phyloP scores from a whole-genome alignment of 306 rosid species.

The Dalbergia cultrata region DNA sequence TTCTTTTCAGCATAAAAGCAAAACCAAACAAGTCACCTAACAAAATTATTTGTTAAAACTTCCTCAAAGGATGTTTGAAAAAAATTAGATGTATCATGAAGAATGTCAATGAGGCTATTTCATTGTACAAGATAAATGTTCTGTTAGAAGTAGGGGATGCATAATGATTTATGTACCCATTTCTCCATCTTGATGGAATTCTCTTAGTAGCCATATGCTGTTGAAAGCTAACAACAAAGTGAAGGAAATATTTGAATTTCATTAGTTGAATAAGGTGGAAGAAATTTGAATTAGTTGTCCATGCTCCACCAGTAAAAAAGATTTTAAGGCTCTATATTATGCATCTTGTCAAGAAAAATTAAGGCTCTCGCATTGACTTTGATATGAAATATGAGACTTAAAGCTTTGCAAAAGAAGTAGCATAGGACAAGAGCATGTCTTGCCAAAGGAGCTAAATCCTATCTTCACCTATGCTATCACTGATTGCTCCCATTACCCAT shows the following conservation, averaged over 20 bases:
- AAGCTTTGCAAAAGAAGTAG: neutral
- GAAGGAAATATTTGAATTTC: constrained; percentile 29
- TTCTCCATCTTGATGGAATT: constrained; percentile 30
- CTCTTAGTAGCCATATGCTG: constrained; percentile 1
- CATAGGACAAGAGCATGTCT: constrained; percentile 19
- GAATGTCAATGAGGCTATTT: neutral
- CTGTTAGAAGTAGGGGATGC: constrained; percentile 12
- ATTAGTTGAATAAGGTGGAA: constrained; percentile 7
- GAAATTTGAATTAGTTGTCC: neutral
- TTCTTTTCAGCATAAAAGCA: constrained; percentile 34
- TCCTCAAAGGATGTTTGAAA: constrained; percentile 17
- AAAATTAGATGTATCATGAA: neutral
- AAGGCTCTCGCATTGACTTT: neutral
- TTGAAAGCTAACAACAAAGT: constrained; percentile 19
- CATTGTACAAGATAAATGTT: neutral
- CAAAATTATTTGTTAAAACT: constrained; percentile 31
- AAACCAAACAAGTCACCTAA: constrained; percentile 15
- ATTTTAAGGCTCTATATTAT: neutral
- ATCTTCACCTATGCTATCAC: neutral
- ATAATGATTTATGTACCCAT: constrained; percentile 13
- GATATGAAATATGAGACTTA: neutral
- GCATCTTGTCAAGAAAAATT: constrained; percentile 28
- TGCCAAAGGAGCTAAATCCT: neutral
- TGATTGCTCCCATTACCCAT: constrained; percentile 7
- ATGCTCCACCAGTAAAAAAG: constrained; percentile 4